These are phyloP conservation scores for Calvatia gigantea DNA, from an alignment of 768 basidiomycete genomes.

Conservation along the genomic window DNA sequence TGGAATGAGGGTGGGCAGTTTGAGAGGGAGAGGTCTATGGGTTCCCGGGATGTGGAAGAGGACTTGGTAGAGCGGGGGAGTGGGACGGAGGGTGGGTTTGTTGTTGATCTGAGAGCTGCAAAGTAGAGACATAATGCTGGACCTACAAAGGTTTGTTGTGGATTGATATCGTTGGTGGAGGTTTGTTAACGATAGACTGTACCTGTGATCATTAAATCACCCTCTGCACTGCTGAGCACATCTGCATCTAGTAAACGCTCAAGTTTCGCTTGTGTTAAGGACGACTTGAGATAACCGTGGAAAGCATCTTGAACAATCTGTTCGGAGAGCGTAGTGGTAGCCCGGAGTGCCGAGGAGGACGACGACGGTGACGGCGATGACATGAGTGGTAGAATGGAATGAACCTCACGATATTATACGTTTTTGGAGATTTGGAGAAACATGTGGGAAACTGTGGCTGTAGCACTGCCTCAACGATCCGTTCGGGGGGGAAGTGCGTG, in stretches of 20 bases:
- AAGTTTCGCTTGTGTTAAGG: slow-evolving; percentile 71
- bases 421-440: no score
- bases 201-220: slow-evolving; percentile 87
- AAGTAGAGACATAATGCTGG: slow-evolving; percentile 85
- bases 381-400: no score
- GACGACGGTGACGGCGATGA: no score
- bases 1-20: slow-evolving; percentile 73
- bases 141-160: slow-evolving; percentile 33
- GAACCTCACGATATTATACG: no score
- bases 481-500: no score
- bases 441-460: background rate
- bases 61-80: slow-evolving; percentile 56
- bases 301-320: slow-evolving; percentile 72
- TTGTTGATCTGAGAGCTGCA: slow-evolving; percentile 73
- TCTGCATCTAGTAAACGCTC: slow-evolving; percentile 73
- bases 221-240: slow-evolving; percentile 72
- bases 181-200: background rate
- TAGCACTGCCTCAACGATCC: background rate
- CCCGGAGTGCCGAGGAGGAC: background rate
- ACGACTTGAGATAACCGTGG: slow-evolving; percentile 78
- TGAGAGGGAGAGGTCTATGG: slow-evolving; percentile 54
- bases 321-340: slow-evolving; percentile 43
- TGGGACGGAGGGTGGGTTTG: slow-evolving; percentile 76
- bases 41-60: slow-evolving; percentile 23
- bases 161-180: background rate